Base-by-base conservation (phyloP, 2,329 filamentous ascomycete species). In the Xylariaceae sp. region DNA sequence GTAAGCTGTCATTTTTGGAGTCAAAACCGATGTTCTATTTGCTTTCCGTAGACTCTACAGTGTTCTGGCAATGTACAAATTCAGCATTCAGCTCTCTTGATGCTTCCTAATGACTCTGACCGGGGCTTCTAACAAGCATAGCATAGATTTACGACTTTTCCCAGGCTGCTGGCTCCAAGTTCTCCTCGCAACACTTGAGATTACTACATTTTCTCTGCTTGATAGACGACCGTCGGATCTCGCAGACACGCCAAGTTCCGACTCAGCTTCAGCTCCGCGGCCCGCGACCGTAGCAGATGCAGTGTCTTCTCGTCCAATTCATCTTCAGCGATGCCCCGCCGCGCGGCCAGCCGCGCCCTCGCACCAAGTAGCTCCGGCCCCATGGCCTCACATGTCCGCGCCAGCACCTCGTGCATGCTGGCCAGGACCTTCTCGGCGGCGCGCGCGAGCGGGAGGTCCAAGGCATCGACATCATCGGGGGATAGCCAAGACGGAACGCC, bases 341-440 rank as follows among this genome's bases (percentile, higher is more conserved):
- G 45, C 9, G 18, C 24, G 9, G 49, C 47, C 50, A 70, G 63
- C 30, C 62, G 60, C 3, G 65, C 65, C 34, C 57, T 64, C 38
- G 67, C 73, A 49, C 63, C 68, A 52, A 65, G 65, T 48, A 73
- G 65, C 44, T 74, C 67, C 9, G 55, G 65, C 40, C 71, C 68
- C 69, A 91, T 78, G 52, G 81, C 80, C 46, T 74, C 70, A 52
- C 83, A 74, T 43, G 89, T 87, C 51, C 77, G 79, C 46, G 73
- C 71, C 34, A 98, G 70, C 30, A 97, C 81, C 53, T 83, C 80
- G 60, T 96, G 88, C 91, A 98, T 97, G 59, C 85, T 93, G 8
- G 87, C 89, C 19, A 97, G 68, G 4, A 95, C 91, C 69, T 86
- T 93, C 66, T 93, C 87, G 2, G 83, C 81, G 0, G 93, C 89